phyloP scores from a whole-genome alignment of 176 grass and related monocot genomes.

The Pharus latifolius region DNA sequence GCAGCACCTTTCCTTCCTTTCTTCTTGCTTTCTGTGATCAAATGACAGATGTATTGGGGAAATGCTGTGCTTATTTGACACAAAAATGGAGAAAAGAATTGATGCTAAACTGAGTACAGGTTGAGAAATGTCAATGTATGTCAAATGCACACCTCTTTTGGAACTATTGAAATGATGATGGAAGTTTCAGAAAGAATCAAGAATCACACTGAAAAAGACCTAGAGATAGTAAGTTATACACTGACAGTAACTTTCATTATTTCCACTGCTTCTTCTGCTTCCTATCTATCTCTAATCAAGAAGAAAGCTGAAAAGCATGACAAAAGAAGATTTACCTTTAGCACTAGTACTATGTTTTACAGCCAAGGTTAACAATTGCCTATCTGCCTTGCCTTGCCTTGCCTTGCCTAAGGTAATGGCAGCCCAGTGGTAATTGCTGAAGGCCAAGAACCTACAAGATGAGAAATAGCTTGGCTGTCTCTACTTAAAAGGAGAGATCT shows the following conservation, averaged over 20 bases:
- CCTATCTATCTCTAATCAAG: neutral
- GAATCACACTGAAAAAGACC: neutral
- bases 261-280: neutral
- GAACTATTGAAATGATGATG: neutral
- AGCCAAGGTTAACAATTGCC: neutral
- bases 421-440: neutral
- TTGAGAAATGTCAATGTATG: too few relatives aligned
- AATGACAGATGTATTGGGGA: neutral
- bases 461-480: neutral
- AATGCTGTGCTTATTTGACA: neutral
- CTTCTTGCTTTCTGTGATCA: neutral
- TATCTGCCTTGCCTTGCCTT: too few relatives aligned
- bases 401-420: neutral
- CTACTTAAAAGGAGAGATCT: slow-evolving; percentile 24
- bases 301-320: slow-evolving; percentile 19
- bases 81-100: too few relatives aligned
- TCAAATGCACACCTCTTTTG: neutral
- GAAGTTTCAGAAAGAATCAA: neutral
- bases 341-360: neutral
- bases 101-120: too few relatives aligned
- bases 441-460: slow-evolving; percentile 3
- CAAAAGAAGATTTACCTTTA: slow-evolving; percentile 37
- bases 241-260: neutral
- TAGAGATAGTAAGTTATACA: too few relatives aligned
- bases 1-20: neutral